Conservation (phyloP, 768 basidiomycete species). For the Mycena floridula region DNA sequence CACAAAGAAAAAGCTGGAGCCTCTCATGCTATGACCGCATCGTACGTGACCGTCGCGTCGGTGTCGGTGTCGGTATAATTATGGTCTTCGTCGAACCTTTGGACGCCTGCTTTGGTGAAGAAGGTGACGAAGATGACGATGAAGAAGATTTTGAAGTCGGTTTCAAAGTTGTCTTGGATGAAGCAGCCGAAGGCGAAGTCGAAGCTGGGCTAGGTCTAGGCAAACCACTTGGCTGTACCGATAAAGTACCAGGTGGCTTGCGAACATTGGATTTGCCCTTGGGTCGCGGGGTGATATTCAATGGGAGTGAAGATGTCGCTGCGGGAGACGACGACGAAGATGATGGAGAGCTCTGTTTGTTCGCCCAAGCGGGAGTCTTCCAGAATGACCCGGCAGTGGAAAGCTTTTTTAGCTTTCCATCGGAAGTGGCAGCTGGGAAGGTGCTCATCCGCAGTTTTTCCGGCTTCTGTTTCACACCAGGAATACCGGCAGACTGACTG, state of each 20-base stretch:
- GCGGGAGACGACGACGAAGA: not conserved
- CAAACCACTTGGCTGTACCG: not conserved
- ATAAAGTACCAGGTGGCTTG: not conserved
- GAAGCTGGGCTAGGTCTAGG: not conserved
- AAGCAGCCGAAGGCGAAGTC: not conserved
- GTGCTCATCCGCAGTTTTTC: not conserved
- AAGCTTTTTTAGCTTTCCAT: not conserved
- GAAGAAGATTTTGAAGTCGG: not conserved
- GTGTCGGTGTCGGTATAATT: not conserved
- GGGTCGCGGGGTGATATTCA: not conserved
- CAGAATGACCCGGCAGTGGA: not conserved
- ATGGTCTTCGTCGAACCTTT: no score
- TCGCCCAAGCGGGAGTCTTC: not conserved
- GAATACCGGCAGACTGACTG: not conserved
- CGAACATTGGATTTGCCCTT: not conserved
- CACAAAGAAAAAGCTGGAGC: not conserved
- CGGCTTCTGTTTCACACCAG: not conserved
- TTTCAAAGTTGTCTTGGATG: not conserved
- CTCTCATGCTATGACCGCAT: not conserved
- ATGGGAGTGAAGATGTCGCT: not conserved
- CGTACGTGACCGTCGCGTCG: not conserved
- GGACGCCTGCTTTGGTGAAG: no score
- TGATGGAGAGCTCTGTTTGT: not conserved
- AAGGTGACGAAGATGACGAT: not conserved
- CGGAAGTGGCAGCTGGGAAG: not conserved